These are phyloP conservation scores for Didymella sp. DNA, from an alignment of 2,329 filamentous ascomycete genomes.

Conservation along the genomic window DNA sequence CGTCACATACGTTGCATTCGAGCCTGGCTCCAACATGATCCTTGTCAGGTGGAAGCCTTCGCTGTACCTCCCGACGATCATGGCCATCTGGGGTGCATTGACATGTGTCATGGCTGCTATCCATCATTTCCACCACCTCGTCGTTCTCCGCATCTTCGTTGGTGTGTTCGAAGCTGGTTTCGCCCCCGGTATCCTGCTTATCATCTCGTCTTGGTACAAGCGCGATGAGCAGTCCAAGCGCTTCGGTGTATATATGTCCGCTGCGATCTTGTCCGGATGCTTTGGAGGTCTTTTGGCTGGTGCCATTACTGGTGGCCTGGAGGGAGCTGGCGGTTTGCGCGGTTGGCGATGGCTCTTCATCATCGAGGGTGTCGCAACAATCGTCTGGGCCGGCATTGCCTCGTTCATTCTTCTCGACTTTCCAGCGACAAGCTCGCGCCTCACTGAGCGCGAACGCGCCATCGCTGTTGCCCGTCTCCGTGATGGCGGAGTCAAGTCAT, in stretches of 20 bases:
- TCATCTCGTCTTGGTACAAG: slow-evolving; percentile 67
- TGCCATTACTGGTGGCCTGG: slow-evolving; percentile 57
- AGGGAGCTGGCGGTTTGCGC: slow-evolving; percentile 54
- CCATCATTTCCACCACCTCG: slow-evolving; percentile 56
- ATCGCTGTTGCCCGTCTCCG: slow-evolving; percentile 56
- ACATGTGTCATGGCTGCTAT: slow-evolving; percentile 61
- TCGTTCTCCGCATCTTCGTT: slow-evolving; percentile 62
- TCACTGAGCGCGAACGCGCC: slow-evolving; percentile 53
- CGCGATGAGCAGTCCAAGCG: slow-evolving; percentile 64
- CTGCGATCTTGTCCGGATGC: slow-evolving; percentile 62
- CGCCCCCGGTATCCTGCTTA: slow-evolving; percentile 62
- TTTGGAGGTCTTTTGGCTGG: slow-evolving; percentile 61
- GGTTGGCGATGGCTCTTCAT: slow-evolving; percentile 57
- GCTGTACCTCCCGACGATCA: slow-evolving; percentile 58
- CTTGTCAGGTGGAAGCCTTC: slow-evolving; percentile 59
- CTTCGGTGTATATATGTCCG: slow-evolving; percentile 65
- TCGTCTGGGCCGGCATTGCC: slow-evolving; percentile 53
- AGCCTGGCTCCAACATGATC: slow-evolving; percentile 63
- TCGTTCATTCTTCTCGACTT: slow-evolving; percentile 60
- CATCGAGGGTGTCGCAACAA: slow-evolving; percentile 46
- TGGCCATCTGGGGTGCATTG: slow-evolving; percentile 61
- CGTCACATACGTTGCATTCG: slow-evolving; percentile 59
- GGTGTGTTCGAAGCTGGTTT: slow-evolving; percentile 64
- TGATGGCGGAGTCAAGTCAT: slow-evolving; percentile 52
- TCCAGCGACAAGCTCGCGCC: slow-evolving; percentile 54